These are phyloP conservation scores for Pyrrhoderma lamaoense DNA, from an alignment of 1,284 basidiomycete genomes.

Conservation along the genomic window DNA sequence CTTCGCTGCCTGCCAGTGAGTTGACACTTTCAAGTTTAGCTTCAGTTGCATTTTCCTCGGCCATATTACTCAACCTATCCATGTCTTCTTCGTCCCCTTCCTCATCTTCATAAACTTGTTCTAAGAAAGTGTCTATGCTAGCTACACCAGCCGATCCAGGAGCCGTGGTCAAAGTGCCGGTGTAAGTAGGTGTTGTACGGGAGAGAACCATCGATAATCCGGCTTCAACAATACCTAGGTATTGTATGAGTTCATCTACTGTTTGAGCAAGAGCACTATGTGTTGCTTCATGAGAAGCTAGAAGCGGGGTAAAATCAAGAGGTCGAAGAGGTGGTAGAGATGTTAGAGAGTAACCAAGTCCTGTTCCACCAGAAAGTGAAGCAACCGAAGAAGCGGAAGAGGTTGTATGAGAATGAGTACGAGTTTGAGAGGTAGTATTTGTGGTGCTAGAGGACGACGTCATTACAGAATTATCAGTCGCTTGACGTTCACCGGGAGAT, in stretches of 20 bases:
- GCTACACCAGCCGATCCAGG: neutral
- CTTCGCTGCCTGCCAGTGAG: neutral
- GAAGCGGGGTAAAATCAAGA: slow-evolving; percentile 61
- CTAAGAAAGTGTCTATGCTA: neutral
- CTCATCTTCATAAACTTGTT: slow-evolving; percentile 9
- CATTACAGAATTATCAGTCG: slow-evolving; percentile 7
- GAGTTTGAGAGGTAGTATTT: neutral
- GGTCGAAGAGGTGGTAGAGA: slow-evolving; percentile 42
- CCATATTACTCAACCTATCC: neutral
- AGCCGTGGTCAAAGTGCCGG: neutral
- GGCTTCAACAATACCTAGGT: slow-evolving; percentile 72
- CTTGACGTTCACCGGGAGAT: slow-evolving; percentile 10
- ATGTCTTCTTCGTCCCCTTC: neutral
- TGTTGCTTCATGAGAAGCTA: slow-evolving; percentile 53
- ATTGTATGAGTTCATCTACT: slow-evolving; percentile 73
- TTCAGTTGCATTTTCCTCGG: neutral
- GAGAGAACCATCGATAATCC: slow-evolving; percentile 47
- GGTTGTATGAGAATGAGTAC: slow-evolving; percentile 1
- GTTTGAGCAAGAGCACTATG: slow-evolving; percentile 68
- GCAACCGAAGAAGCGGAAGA: slow-evolving; percentile 15
- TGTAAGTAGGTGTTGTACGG: neutral
- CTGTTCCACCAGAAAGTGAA: slow-evolving; percentile 15
- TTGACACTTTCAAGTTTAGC: neutral
- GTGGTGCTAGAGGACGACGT: neutral
- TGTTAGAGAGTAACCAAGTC: slow-evolving; percentile 16